Evolutionary conservation across 2,329 filamentous ascomycete species (phyloP).

Genomic region (Aspergillus sp.): DNA sequence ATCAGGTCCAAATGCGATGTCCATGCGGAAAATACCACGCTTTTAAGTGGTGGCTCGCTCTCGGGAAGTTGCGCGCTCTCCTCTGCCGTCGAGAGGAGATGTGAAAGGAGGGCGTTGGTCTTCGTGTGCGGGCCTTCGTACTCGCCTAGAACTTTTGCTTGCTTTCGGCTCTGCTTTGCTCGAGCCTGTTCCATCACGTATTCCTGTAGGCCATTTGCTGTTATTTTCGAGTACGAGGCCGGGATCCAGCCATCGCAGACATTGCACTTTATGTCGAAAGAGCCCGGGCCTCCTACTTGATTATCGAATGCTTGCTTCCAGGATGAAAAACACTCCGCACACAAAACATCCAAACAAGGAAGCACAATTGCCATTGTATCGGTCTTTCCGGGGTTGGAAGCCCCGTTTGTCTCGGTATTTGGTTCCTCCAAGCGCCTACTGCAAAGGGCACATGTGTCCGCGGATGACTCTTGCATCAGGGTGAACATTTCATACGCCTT

Average conservation of each 20-base stretch:
- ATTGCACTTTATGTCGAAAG: conserved; percentile 58
- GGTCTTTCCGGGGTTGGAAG: conserved; percentile 42
- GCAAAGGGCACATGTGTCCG: conserved; percentile 72
- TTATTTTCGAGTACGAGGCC: conserved; percentile 67
- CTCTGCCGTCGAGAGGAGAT: conserved; percentile 64
- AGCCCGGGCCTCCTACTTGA: conserved; percentile 42
- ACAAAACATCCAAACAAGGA: conserved; percentile 83
- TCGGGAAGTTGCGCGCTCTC: conserved; percentile 51
- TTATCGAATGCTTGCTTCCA: conserved; percentile 57
- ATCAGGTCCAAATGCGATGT: conserved; percentile 93
- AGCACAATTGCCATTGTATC: conserved; percentile 70
- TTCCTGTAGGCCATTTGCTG: conserved; percentile 54
- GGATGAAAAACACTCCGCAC: conserved; percentile 66
- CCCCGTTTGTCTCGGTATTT: conserved; percentile 54
- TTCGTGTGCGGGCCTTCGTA: conserved; percentile 92
- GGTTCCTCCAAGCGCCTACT: conserved; percentile 58
- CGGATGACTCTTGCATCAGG: conserved; percentile 78
- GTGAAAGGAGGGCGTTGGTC: conserved; percentile 76
- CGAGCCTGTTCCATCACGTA: conserved; percentile 57
- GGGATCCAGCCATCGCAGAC: conserved; percentile 66
- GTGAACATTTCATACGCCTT: conserved; percentile 84
- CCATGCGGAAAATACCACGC: conserved; percentile 95
- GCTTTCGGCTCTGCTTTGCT: conserved; percentile 53
- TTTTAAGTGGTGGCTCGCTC: conserved; percentile 76
- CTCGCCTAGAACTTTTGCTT: conserved; percentile 60